Evolutionary conservation across 495 filamentous ascomycete species (phyloP).

Genomic region (Letharia columbiana): DNA sequence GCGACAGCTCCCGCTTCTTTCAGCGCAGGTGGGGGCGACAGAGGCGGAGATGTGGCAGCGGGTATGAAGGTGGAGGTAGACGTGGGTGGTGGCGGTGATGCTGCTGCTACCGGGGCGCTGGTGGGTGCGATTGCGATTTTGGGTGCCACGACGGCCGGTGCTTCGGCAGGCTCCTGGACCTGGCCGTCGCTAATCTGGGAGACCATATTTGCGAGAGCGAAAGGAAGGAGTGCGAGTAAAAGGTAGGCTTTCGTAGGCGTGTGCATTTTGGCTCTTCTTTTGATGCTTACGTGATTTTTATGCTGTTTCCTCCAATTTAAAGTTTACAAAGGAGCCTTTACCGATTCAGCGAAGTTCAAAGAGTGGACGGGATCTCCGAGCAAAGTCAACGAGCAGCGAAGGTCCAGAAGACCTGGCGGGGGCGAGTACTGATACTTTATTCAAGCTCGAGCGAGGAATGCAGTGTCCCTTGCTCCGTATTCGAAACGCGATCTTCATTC

Average conservation of each 20-base stretch:
- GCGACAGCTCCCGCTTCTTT: not conserved
- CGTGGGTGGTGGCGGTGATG: not conserved
- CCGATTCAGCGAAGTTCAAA: not conserved
- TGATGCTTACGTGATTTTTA: not conserved
- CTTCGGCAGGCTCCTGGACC: not conserved
- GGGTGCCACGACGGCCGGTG: not conserved
- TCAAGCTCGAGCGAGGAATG: not conserved
- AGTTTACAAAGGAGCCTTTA: not conserved
- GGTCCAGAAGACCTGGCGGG: not conserved
- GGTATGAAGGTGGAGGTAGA: not conserved
- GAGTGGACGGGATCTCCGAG: not conserved
- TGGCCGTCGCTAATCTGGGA: conserved; percentile 1
- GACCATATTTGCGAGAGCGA: not conserved
- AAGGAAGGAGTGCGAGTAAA: not conserved
- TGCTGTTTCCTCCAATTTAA: not conserved
- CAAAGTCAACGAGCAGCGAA: not conserved
- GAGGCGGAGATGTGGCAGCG: not conserved
- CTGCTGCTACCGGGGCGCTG: not conserved
- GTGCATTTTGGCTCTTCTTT: not conserved
- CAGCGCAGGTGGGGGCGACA: not conserved
- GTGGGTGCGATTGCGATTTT: not conserved
- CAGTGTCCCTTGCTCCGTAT: not conserved
- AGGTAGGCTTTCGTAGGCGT: not conserved
- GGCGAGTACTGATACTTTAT: not conserved
- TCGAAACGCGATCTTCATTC: not conserved